Conservation (phyloP, 306 rosid genomes). For the Casuarina glauca region DNA sequence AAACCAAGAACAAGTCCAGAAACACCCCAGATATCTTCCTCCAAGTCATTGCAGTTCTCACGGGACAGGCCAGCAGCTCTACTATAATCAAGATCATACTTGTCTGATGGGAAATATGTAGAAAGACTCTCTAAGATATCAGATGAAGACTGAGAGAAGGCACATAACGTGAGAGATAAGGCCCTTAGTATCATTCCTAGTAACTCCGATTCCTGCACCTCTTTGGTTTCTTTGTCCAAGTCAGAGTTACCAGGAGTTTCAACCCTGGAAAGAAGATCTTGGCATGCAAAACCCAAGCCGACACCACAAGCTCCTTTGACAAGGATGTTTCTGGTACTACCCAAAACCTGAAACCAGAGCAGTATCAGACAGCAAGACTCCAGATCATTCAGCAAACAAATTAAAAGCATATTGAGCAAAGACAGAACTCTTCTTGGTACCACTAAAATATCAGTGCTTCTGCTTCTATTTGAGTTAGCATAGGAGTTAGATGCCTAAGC, state of each 20-base stretch:
- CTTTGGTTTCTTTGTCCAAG: conserved; percentile 41
- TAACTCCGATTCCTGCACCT: conserved; percentile 56
- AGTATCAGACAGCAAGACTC: conserved; percentile 20
- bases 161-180: conserved; percentile 49
- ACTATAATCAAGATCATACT: conserved; percentile 31
- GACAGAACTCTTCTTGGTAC: neutral
- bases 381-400: conserved; percentile 13
- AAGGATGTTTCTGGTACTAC: conserved; percentile 69
- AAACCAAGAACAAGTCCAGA: conserved; percentile 94
- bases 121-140: conserved; percentile 63
- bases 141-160: conserved; percentile 54
- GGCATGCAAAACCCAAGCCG: conserved; percentile 91
- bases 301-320: conserved; percentile 96
- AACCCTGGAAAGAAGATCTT: conserved; percentile 78
- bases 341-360: conserved; percentile 60
- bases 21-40: conserved; percentile 95
- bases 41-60: conserved; percentile 51
- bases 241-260: conserved; percentile 53
- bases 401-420: neutral
- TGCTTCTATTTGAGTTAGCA: neutral
- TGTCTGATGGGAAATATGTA: conserved; percentile 47
- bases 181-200: conserved; percentile 63
- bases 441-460: neutral
- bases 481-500: neutral
- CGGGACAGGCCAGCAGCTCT: conserved; percentile 35